Evolutionary conservation across 495 filamentous ascomycete species (phyloP), one percentile per base, ranked within the genome.

Genomic region (Penicillium roqueforti): DNA sequence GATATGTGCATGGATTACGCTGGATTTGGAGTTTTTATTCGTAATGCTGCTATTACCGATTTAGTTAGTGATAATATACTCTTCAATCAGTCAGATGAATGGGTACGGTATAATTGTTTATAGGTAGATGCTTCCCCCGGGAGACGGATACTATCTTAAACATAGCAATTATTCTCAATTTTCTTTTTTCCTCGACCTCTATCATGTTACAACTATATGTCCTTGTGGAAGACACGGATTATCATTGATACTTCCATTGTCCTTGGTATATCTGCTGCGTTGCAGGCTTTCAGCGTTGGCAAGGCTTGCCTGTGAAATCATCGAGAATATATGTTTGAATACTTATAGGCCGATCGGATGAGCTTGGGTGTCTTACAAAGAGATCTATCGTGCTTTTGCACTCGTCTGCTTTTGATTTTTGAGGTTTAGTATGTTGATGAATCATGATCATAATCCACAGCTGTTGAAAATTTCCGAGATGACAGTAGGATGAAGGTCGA

Each of bases 41-140:
- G 25, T 49, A 50, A 52, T 46, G 60, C 41, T 47, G 44, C 19
- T 44, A 36, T 52, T 58, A 51, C 37, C 28, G 7, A 56, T 36
- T 41, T 61, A 51, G 51, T 47, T 62, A 58, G 56, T 58, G 51
- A 60, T 65, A 65, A 65, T 65, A 62, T 62, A 58, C 59, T 60
- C 56, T 60, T 11, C 53, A 49, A 46, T 43, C 14, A 4, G 42
- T 32, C 22, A 25, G 26, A 18, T 18, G 8, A 45, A 45, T 45
- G 16, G 14, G 25, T 28, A 36, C 28, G 10, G 13, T 4, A 32
- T 32, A 32, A 14, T n/a, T n/a, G 32, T 36, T 36, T 5, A 36
- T 36, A 36, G n/a, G 32, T 16, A 36, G 32, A 3, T 13, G 28
- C 0, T 36, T 16, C 32, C 6, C 14, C 1, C 3, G 5, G 31